Percentiles rank a stretch among this genome's conserved stretches.
Evolutionary conservation across 495 filamentous ascomycete species (phyloP).

Genomic region (Aspergillus heteromorphus): DNA sequence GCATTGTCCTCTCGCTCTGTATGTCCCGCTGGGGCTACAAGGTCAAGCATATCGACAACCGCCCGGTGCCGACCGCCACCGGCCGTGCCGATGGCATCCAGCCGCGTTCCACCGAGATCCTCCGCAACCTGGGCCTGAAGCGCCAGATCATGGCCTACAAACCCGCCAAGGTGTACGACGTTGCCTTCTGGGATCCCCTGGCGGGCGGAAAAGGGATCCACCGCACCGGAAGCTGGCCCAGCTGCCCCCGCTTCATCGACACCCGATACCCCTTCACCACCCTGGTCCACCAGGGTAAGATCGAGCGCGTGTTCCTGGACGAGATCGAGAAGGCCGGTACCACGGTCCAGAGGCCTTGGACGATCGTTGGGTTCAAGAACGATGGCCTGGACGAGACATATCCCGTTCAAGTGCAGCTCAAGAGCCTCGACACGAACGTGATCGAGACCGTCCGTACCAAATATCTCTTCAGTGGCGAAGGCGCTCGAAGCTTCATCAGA

Average conservation of each 20-base stretch:
- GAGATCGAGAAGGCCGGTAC: conserved; percentile 57
- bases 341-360: conserved; percentile 57
- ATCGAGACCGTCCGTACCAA: conserved; percentile 60
- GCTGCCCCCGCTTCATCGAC: conserved; percentile 61
- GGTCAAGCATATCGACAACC: conserved; percentile 64
- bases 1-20: conserved; percentile 79
- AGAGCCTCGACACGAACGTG: conserved; percentile 66
- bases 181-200: conserved; percentile 61
- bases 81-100: conserved; percentile 75
- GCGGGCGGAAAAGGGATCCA: conserved; percentile 47
- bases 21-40: conserved; percentile 65
- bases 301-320: conserved; percentile 59
- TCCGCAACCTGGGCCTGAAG: conserved; percentile 62
- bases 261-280: conserved; percentile 63
- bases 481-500: conserved; percentile 58
- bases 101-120: conserved; percentile 63
- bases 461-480: conserved; percentile 62
- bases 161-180: conserved; percentile 62
- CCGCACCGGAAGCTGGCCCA: conserved; percentile 57
- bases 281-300: conserved; percentile 59
- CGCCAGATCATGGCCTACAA: conserved; percentile 58
- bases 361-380: conserved; percentile 55
- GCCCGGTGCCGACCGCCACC: conserved; percentile 56
- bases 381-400: conserved; percentile 51
- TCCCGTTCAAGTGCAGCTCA: conserved; percentile 63